A percentile compares a stretch with the other conserved stretches of the same genome.
phyloP scores from a whole-genome alignment of 1,139 yeast species.

The Sugiyamaella sp. region DNA sequence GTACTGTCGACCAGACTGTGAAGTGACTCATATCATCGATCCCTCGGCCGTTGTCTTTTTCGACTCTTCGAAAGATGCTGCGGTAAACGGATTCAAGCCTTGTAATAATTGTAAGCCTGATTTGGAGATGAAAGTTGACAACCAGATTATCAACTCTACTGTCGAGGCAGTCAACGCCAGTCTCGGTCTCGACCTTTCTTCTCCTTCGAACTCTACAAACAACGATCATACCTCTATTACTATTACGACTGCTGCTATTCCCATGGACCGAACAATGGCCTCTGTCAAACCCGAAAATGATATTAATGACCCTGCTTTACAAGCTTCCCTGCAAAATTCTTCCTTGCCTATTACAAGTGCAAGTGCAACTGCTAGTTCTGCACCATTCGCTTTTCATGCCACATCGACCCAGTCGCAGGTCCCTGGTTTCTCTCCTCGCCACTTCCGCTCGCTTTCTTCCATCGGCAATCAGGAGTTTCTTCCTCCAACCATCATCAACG shows the following conservation, averaged over 20 bases:
- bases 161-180: constrained; percentile 59
- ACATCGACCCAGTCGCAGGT: background rate
- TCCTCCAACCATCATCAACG: constrained; percentile 17
- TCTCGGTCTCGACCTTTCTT: constrained; percentile 58
- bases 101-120: constrained; percentile 58
- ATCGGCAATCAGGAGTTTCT: constrained; percentile 23
- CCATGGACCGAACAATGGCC: background rate
- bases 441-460: constrained; percentile 30
- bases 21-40: constrained; percentile 50
- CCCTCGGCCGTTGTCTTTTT: constrained; percentile 53
- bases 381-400: background rate
- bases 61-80: constrained; percentile 49
- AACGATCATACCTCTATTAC: background rate
- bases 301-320: background rate
- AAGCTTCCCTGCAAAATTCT: background rate
- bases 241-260: constrained; percentile 1
- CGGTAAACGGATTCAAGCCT: constrained; percentile 49
- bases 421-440: constrained; percentile 22
- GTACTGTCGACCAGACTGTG: constrained; percentile 74
- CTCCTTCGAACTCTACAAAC: background rate
- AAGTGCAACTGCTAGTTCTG: background rate
- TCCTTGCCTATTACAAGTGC: background rate
- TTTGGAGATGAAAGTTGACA: constrained; percentile 46
- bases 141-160: constrained; percentile 56
- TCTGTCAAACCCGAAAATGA: background rate